These are phyloP conservation scores for Hibiscus mutabilis DNA, from an alignment of 345 rosid genomes.

Conservation along the genomic window DNA sequence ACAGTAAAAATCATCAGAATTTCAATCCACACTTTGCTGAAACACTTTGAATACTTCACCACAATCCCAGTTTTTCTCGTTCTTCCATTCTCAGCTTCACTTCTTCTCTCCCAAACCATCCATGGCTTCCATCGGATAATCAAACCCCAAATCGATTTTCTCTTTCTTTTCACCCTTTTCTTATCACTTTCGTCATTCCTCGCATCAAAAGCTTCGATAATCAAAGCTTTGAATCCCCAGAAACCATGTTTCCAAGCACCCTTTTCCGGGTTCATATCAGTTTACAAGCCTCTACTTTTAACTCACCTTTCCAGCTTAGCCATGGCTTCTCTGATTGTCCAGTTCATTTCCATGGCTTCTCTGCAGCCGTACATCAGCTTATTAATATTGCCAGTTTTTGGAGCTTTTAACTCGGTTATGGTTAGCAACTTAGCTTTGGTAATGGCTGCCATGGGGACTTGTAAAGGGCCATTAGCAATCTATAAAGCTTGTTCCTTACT, in stretches of 20 bases:
- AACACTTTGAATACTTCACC: too few species aligned
- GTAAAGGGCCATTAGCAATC: constrained; percentile 23
- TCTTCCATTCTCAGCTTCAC: too few species aligned
- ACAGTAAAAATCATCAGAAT: too few species aligned
- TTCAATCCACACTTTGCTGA: too few species aligned
- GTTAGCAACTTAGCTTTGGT: constrained; percentile 32
- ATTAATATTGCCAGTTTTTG: not conserved
- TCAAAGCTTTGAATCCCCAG: not conserved
- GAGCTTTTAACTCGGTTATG: not conserved
- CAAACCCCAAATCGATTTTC: not conserved
- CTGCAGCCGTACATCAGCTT: not conserved
- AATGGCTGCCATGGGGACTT: constrained; percentile 15
- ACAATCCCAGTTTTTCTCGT: too few species aligned
- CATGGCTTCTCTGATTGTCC: not conserved
- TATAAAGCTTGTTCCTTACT: constrained; percentile 13
- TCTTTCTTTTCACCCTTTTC: too few species aligned
- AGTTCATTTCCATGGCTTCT: not conserved
- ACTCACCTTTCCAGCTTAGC: not conserved
- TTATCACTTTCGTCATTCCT: not conserved
- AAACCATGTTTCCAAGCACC: not conserved
- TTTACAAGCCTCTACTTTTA: too few species aligned
- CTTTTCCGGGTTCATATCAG: not conserved
- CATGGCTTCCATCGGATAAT: too few species aligned
- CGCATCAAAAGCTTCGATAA: too few species aligned
- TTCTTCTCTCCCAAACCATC: too few species aligned